Conservation (phyloP, 768 basidiomycete genomes). For the Russula lepida region DNA sequence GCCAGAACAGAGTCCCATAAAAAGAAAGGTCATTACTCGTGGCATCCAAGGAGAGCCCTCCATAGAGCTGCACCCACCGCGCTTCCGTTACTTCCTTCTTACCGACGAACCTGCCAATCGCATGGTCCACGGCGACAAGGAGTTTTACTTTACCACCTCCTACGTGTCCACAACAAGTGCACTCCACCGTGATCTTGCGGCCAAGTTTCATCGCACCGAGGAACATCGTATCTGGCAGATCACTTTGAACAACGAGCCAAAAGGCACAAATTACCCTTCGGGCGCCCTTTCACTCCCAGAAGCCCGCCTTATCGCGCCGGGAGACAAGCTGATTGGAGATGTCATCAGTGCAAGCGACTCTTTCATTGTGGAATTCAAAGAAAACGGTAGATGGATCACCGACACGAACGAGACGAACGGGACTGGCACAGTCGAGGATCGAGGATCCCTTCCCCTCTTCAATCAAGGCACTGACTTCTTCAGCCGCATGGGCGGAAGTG, state of each 20-base stretch:
- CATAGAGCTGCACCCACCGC: constrained; percentile 68
- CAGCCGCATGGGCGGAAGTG: constrained; percentile 9
- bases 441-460: constrained; percentile 21
- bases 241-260: constrained; percentile 24
- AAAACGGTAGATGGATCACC: constrained; percentile 50
- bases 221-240: constrained; percentile 59
- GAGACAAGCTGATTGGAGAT: constrained; percentile 48
- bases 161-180: constrained; percentile 40
- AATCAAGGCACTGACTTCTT: constrained; percentile 21
- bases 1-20: constrained; percentile 42
- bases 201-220: constrained; percentile 19
- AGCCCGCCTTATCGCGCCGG: constrained; percentile 38
- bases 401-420: constrained; percentile 7
- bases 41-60: constrained; percentile 42
- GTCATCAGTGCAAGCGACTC: constrained; percentile 53
- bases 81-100: constrained; percentile 45
- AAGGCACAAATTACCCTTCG: constrained; percentile 15
- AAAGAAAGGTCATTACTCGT: constrained; percentile 57
- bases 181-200: constrained; percentile 27
- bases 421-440: background rate
- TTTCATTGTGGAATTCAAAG: constrained; percentile 71
- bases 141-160: constrained; percentile 39
- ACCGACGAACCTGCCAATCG: constrained; percentile 26
- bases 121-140: constrained; percentile 25
- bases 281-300: constrained; percentile 22